Evolutionary conservation across 352 stramenopile genomes (phyloP), one percentile per base, ranked within the genome.

Genomic region (Phytophthora macrochlamydospora): DNA sequence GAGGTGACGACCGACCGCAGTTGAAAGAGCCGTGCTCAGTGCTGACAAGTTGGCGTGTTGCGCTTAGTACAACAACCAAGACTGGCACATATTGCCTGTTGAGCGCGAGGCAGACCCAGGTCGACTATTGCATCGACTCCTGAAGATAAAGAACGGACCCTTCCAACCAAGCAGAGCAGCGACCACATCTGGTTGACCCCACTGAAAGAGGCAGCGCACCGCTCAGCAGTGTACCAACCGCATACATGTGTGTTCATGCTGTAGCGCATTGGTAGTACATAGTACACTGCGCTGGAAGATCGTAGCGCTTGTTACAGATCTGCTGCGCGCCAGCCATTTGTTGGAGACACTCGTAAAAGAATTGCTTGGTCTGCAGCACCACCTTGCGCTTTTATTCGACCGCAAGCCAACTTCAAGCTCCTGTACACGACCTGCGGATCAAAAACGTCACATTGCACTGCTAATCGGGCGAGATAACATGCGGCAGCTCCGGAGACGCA

Each of bases 401-500:
- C 43, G 43, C 42, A 29, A 5, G 42, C 43, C 7, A 60, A 52
- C 42, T 60, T 60, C 54, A 60, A 60, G 54, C 49, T 60, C 51
- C 54, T 45, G 11, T 14, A 45, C 18, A 24, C 18, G 18, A 24
- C 18, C 18, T 24, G 18, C 38, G 38, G 38, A 49, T n/a, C 43
- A 49, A 49, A 49, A 49, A 14, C 54, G 54, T 52, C 44, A 60
- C 30, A 42, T 60, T 45, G 54, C 14, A 9, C 4, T 13, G 6
- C 38, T 12, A 35, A 49, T 49, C 43, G 43, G 43, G 5, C 43
- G 29, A 24, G 43, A 49, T 29, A 49, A 53, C 43, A 54, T 62
- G 45, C 54, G 54, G 43, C 35, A 49, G 43, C 13, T 12, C 18
- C 14, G 13, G 43, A n/a, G 18, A 24, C 18, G 18, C 18, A 24